These are phyloP conservation scores for Melocanna baccifera DNA, from an alignment of 176 grass and related monocot genomes.

Conservation along the genomic window DNA sequence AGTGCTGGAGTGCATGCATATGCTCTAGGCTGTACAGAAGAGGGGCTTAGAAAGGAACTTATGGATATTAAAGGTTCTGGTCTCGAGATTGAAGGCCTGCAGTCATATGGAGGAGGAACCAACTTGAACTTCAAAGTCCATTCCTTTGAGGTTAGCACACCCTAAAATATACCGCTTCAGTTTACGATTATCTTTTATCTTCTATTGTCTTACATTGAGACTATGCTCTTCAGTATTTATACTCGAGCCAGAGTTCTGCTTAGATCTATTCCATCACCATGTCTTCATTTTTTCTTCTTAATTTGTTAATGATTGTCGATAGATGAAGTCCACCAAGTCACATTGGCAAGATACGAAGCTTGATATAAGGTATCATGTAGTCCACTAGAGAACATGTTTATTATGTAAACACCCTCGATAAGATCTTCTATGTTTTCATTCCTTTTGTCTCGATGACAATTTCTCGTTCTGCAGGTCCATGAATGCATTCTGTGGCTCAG, in stretches of 20 bases:
- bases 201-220: background rate
- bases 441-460: background rate
- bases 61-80: conserved; percentile 72
- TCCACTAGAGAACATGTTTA: background rate
- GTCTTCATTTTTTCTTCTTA: background rate
- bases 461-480: conserved; percentile 37
- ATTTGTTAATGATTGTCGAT: background rate
- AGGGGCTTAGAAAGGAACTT: conserved; percentile 89
- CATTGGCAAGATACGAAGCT: conserved; percentile 29
- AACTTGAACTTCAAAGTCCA: conserved; percentile 69
- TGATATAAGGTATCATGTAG: conserved; percentile 23
- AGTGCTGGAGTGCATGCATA: conserved; percentile 90
- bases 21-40: conserved; percentile 87
- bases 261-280: background rate
- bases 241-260: background rate
- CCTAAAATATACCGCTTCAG: background rate
- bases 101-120: conserved; percentile 53
- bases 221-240: conserved; percentile 16
- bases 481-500: conserved; percentile 95
- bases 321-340: conserved; percentile 18
- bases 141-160: conserved; percentile 57
- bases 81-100: conserved; percentile 67
- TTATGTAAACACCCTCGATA: background rate
- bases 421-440: background rate
- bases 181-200: background rate